Percentiles rank a stretch among this genome's conserved stretches.
These are phyloP conservation scores for Cylindrodendrum hubeiense DNA, from an alignment of 2,329 filamentous ascomycete species.

Conservation along the genomic window DNA sequence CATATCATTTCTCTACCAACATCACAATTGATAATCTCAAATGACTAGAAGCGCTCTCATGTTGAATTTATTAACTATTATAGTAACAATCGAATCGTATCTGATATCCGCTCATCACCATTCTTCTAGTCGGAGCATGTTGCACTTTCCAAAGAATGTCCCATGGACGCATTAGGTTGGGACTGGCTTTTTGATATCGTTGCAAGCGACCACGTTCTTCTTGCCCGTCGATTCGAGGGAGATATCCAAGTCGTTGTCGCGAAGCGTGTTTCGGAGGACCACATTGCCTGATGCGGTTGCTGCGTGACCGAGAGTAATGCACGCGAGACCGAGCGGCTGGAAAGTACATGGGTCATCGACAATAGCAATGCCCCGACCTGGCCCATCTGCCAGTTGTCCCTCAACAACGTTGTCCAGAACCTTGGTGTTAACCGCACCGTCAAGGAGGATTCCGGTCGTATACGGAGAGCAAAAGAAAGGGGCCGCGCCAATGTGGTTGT, in stretches of 20 bases:
- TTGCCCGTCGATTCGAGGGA: slow-evolving; percentile 29
- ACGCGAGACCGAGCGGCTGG: slow-evolving; percentile 16
- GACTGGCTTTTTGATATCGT: no score
- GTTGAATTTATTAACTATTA: no score
- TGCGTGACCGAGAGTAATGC: slow-evolving; percentile 20
- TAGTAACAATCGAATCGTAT: no score
- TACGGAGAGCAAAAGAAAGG: slow-evolving; percentile 29
- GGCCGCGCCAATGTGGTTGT: slow-evolving; percentile 45
- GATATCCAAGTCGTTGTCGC: slow-evolving; percentile 46
- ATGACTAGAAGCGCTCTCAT: no score
- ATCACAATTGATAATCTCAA: no score
- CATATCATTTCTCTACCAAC: no score
- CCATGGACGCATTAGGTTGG: no score
- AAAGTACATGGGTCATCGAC: slow-evolving; percentile 39
- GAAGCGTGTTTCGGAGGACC: slow-evolving; percentile 45
- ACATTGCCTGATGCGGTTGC: slow-evolving; percentile 43
- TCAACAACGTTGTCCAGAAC: slow-evolving; percentile 46
- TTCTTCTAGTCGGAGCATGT: no score
- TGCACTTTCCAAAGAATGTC: no score
- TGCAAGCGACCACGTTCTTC: no score
- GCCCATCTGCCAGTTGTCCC: slow-evolving; percentile 35
- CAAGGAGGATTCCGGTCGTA: slow-evolving; percentile 43
- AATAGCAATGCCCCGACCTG: slow-evolving; percentile 38
- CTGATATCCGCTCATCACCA: no score
- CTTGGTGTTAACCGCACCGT: slow-evolving; percentile 43